Evolutionary conservation across 2,329 filamentous ascomycete genomes (phyloP).

Genomic region (Macrophomina phaseolina): DNA sequence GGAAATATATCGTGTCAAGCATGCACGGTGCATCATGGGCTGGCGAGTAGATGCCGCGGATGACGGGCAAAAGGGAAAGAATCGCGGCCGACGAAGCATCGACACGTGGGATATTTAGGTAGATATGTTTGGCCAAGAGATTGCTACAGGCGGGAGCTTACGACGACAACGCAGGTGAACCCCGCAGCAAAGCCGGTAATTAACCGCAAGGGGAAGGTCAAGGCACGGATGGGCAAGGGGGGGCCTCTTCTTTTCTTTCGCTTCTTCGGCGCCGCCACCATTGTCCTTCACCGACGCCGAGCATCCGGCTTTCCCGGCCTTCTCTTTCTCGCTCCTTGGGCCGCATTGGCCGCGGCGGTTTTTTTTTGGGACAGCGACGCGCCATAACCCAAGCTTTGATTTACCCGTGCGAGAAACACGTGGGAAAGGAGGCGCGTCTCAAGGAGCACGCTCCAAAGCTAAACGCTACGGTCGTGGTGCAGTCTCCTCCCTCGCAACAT

Average conservation of each 20-base stretch:
- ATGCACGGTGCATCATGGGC: no score
- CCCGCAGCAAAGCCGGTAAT: neutral
- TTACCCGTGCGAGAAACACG: neutral
- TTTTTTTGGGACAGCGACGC: neutral
- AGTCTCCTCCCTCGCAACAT: neutral
- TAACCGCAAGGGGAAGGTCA: conserved; percentile 19
- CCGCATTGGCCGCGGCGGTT: neutral
- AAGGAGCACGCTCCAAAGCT: conserved; percentile 1
- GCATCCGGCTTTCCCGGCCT: neutral
- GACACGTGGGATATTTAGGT: neutral
- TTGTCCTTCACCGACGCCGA: neutral
- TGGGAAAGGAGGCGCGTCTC: neutral
- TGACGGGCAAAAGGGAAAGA: neutral
- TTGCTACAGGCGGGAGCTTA: neutral
- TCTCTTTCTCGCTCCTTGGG: neutral
- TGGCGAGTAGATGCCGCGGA: no score
- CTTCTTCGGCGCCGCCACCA: neutral
- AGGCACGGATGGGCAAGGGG: neutral
- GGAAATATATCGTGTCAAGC: no score
- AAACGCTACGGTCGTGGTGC: neutral
- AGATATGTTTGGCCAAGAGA: neutral
- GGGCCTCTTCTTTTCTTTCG: neutral
- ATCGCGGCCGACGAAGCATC: neutral
- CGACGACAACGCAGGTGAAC: neutral
- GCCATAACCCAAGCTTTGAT: neutral